phyloP scores from a whole-genome alignment of 176 grass and related monocot species.

The Rhynchospora tenuis region DNA sequence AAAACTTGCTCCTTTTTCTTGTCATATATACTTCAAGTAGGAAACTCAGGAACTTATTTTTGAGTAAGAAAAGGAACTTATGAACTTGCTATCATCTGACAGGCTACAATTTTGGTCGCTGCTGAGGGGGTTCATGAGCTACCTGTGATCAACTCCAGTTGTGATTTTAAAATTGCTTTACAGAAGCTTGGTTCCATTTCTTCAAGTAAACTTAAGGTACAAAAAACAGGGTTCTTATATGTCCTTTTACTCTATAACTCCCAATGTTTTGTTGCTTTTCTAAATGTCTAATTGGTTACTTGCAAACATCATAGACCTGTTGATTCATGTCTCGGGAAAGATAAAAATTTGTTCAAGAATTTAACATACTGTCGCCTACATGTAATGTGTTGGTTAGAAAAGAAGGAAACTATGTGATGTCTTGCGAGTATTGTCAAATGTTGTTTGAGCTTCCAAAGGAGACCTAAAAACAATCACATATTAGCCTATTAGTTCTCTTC shows the following conservation, averaged over 20 bases:
- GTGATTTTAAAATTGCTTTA: conserved; percentile 69
- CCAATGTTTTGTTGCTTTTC: background rate
- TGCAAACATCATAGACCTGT: background rate
- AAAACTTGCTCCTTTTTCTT: background rate
- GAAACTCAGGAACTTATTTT: background rate
- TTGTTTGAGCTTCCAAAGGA: background rate
- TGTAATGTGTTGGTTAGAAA: background rate
- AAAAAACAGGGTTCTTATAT: background rate
- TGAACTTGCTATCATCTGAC: background rate
- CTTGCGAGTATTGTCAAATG: background rate
- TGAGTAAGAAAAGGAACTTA: background rate
- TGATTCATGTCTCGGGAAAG: background rate
- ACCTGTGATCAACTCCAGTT: conserved; percentile 74
- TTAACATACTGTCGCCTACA: background rate
- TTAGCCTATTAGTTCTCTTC: background rate
- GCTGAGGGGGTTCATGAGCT: conserved; percentile 79
- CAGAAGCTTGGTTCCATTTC: conserved; percentile 80
- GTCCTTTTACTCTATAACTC: background rate
- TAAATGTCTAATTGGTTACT: background rate
- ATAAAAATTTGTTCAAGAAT: background rate
- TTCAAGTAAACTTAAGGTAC: conserved; percentile 82
- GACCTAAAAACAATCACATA: background rate
- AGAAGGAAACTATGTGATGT: background rate
- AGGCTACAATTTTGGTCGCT: conserved; percentile 91
- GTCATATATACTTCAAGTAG: background rate